Base-by-base conservation (phyloP, 2,329 filamentous ascomycete genomes). In the Pseudogymnoascus verrucosus region DNA sequence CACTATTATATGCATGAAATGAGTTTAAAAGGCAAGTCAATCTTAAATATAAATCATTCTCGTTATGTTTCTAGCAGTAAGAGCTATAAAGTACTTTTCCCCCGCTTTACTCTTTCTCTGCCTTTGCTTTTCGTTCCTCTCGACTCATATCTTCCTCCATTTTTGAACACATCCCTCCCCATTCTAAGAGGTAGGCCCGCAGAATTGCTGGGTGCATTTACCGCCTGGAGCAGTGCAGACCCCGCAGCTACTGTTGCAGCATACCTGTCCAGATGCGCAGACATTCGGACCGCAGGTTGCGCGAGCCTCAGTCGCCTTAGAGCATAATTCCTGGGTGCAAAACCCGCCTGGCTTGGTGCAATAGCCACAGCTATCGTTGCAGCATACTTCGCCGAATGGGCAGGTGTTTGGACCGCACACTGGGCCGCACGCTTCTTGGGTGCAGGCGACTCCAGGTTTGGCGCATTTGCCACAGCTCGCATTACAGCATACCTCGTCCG, bases 401-500 rank as follows among this genome's bases (percentile, higher is more conserved):
- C 47, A 54, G 3, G 47, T 54, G 26, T 54, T 54, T 54, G 26
- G 26, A 12, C 47, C 47, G 26, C 47, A 54, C 26, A 19, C n/a
- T n/a, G 59, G 47, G 36, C 61, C 42, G 23, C 67, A 68, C 21
- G 61, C 36, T 64, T 67, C 66, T 40, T 61, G 28, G 19, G 66
- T 42, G 51, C 67, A 68, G 11, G 16, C 10, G 1, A 63, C 62
- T 23, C 60, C 65, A 5, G 67, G 67, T 28, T 44, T 42, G 1
- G 59, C 51, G 40, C 67, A 68, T 19, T 66, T 65, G 6, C 67
- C 67, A 40, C 67, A 68, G 10, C 62, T 19, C 28, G 65, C 57
- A 51, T 69, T 69, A 44, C 67, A 69, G 51, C 67, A 74, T 64
- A 65, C 67, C 71, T 59, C 57, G 61, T 7, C 62, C 12, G 12